Evolutionary conservation across 257 asterid genomes (phyloP).

Genomic region (Solanum ossicruentum): DNA sequence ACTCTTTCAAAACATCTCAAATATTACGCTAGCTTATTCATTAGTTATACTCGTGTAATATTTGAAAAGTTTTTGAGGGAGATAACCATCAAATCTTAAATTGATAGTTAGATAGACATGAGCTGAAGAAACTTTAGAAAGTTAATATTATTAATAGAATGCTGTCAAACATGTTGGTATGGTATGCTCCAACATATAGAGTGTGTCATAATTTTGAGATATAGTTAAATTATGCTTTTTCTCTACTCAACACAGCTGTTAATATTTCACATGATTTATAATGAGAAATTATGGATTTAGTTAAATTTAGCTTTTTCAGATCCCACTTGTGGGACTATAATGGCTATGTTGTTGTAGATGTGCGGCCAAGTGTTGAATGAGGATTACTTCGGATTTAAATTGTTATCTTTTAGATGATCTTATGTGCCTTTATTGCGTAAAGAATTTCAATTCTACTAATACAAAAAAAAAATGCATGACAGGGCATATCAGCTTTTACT

Average conservation of each 20-base stretch:
- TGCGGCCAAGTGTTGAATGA: background rate
- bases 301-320: background rate
- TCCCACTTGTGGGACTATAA: background rate
- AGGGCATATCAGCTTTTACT: slow-evolving; percentile 89
- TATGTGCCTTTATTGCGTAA: background rate
- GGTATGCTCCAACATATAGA: background rate
- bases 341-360: background rate
- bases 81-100: background rate
- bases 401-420: background rate
- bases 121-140: background rate
- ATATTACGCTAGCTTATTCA: background rate
- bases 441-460: background rate
- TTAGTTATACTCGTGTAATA: background rate
- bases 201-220: background rate
- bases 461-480: slow-evolving; percentile 1
- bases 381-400: background rate
- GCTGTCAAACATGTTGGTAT: background rate
- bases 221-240: background rate
- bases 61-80: background rate
- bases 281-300: background rate
- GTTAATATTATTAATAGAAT: background rate
- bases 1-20: background rate
- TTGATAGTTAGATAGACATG: background rate
- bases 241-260: background rate
- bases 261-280: background rate